Evolutionary conservation across 1,139 yeast species (phyloP).

Genomic region (Yamadazyma siamensis): DNA sequence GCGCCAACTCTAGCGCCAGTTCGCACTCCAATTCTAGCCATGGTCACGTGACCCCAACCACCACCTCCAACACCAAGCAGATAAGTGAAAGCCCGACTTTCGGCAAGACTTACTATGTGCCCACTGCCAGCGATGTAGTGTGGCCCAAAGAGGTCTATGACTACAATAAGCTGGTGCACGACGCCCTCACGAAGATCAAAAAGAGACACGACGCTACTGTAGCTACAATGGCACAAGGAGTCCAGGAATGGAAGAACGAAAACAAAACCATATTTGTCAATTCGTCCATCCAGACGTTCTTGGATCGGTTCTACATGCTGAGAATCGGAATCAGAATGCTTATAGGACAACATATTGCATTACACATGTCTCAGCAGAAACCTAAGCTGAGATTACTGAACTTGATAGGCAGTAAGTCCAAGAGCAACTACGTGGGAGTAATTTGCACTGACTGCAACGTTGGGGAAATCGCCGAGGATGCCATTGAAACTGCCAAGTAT

Average conservation of each 20-base stretch:
- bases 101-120: conserved; percentile 58
- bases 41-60: conserved; percentile 2
- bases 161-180: conserved; percentile 66
- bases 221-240: conserved; percentile 90
- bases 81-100: conserved; percentile 35
- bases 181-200: conserved; percentile 67
- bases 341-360: conserved; percentile 84
- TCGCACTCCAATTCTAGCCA: too few relatives aligned
- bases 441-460: conserved; percentile 80
- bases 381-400: conserved; percentile 36
- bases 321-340: conserved; percentile 87
- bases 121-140: conserved; percentile 47
- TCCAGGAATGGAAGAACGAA: conserved; percentile 77
- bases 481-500: conserved; percentile 81
- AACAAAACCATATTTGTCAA: conserved; percentile 49
- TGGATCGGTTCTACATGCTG: conserved; percentile 82
- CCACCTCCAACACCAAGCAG: conserved; percentile 7
- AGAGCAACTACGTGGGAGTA: conserved; percentile 70
- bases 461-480: conserved; percentile 76
- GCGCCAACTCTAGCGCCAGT: neutral
- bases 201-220: conserved; percentile 91
- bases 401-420: conserved; percentile 32
- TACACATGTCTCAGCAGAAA: conserved; percentile 61
- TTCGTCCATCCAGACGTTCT: conserved; percentile 69
- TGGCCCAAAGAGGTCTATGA: conserved; percentile 78